Evolutionary conservation across 176 grass and related monocot genomes (phyloP).

Genomic region (Cocos nucifera): DNA sequence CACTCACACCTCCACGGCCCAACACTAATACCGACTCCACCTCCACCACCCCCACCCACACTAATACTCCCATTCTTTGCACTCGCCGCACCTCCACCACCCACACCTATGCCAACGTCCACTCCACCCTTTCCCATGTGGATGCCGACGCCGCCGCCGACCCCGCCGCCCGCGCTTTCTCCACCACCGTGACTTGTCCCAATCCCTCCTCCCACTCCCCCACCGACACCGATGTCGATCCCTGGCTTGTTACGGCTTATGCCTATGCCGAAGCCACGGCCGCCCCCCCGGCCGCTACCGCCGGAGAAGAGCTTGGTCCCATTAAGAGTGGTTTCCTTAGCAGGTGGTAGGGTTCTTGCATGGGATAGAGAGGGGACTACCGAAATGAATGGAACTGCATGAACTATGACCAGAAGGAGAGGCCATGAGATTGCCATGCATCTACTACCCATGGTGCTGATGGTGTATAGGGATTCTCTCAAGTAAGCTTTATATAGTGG

Average conservation of each 20-base stretch:
- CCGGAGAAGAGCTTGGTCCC: conserved; percentile 14
- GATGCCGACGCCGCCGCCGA: conserved; percentile 38
- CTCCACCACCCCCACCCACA: conserved; percentile 26
- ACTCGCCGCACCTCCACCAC: conserved; percentile 27
- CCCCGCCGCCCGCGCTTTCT: conserved; percentile 34
- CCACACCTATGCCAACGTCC: conserved; percentile 38
- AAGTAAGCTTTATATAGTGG: no score
- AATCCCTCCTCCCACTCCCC: conserved; percentile 31
- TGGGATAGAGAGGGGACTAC: background rate
- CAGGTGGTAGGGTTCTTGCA: conserved; percentile 18
- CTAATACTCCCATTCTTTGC: conserved; percentile 14
- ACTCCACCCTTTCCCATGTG: conserved; percentile 27
- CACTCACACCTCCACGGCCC: conserved; percentile 30
- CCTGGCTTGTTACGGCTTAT: conserved; percentile 24
- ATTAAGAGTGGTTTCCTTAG: background rate
- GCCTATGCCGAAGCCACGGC: conserved; percentile 30
- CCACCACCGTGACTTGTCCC: conserved; percentile 23
- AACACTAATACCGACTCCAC: conserved; percentile 43
- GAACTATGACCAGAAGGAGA: background rate
- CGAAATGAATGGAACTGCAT: background rate
- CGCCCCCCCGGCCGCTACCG: conserved; percentile 15
- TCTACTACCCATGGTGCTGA: no score
- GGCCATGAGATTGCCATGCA: conserved; percentile 15
- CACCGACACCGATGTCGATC: conserved; percentile 27
- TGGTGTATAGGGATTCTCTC: no score